Evolutionary conservation across 1,284 basidiomycete species (phyloP).

Genomic region (Austroboletus niveus): DNA sequence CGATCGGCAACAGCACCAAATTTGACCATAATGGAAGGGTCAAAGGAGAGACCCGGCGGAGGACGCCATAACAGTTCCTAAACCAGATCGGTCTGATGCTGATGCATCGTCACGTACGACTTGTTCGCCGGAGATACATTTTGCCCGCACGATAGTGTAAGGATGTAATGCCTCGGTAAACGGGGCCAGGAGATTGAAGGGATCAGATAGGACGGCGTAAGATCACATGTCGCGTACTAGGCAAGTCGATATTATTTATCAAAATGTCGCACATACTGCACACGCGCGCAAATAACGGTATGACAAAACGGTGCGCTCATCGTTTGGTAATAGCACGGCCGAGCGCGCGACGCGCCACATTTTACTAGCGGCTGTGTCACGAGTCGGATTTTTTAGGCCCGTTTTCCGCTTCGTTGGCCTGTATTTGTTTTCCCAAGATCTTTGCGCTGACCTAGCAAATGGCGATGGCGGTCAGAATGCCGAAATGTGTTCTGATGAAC

Average conservation of each 20-base stretch:
- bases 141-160: conserved; percentile 23
- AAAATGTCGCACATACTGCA: conserved; percentile 5
- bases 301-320: conserved; percentile 18
- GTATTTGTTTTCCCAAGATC: conserved; percentile 67
- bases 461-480: conserved; percentile 12
- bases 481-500: conserved; percentile 12
- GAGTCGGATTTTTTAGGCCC: conserved; percentile 27
- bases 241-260: conserved; percentile 13
- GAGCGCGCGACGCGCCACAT: conserved; percentile 3
- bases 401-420: conserved; percentile 40
- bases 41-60: conserved; percentile 25
- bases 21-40: conserved; percentile 23
- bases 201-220: conserved; percentile 23
- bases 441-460: conserved; percentile 69
- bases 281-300: conserved; percentile 9
- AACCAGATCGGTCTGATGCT: conserved; percentile 18
- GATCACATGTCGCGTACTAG: conserved; percentile 9
- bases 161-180: conserved; percentile 26
- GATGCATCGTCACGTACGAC: conserved; percentile 23
- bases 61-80: conserved; percentile 25
- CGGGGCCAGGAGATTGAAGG: conserved; percentile 29
- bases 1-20: conserved; percentile 11
- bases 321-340: conserved; percentile 7
- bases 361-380: conserved; percentile 14
- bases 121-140: conserved; percentile 14